Evolutionary conservation across 768 basidiomycete genomes (phyloP), one percentile per base, ranked within the genome.

Genomic region (Lactifluus pinguis): DNA sequence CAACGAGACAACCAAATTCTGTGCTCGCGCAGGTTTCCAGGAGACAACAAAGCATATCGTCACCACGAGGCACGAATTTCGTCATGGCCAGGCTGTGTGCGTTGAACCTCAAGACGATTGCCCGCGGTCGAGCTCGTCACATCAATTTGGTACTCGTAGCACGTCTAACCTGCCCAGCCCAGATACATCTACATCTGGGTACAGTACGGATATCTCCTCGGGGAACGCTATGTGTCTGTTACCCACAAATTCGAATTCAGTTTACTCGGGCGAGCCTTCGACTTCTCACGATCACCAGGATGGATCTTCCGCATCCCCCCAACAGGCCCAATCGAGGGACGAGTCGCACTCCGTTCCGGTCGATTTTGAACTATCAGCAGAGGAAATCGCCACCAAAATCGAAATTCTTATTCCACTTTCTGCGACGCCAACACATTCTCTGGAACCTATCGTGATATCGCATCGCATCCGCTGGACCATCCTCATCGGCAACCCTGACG

Each of bases 391-490:
- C 61, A 83, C 88, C 1, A 80, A 77, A 38, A 73, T 93, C 45
- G 75, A 78, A 50, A 72, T 92, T 21, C 73, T 75, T 4, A 73
- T 93, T 11, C 91, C 91, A 0, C 66, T 75, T 5, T 79, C 76
- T 7, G 71, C 79, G 11, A 86, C 86, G 6, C 89, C 92, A 0
- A 83, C 87, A 0, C 91, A 93, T 62, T 58, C 76, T 6, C 76
- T 89, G 36, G 87, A 89, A 61, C 94, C 94, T 0, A 83, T 95
- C 57, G 74, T 75, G 19, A 77, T 93, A 21, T 77, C 78, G 2
- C 92, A 98, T 73, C 85, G 88, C 52, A 80, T 98, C 66, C 81
- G 86, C 42, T 91, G 89, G 89, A 81, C 71, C 15, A 87, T 92
- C 63, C 76, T 85, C 55, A 87, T 95, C 68, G 79, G 78, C 64